Conservation (phyloP, 2,329 filamentous ascomycete species). For the Trichoderma pleuroti region DNA sequence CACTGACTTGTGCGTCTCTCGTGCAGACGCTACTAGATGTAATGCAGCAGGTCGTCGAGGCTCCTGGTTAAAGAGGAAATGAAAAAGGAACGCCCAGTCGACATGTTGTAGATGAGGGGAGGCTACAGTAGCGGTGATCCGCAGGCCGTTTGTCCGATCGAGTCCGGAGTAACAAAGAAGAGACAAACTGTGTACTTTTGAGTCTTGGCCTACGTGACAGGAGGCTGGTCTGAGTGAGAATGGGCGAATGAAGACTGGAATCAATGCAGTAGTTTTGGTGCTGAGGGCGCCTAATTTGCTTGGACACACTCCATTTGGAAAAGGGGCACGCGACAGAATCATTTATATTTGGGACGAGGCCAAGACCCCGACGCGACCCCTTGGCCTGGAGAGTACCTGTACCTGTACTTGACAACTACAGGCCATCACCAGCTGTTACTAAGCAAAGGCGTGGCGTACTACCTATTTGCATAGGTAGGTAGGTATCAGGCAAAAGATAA, state of each 20-base stretch:
- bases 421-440: neutral
- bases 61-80: neutral
- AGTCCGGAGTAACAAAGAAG: neutral
- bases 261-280: neutral
- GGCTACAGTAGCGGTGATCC: neutral
- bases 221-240: neutral
- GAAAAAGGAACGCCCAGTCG: neutral
- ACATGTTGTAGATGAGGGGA: neutral
- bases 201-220: conserved; percentile 6
- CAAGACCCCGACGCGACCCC: neutral
- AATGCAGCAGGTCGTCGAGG: neutral
- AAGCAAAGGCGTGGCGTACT: neutral
- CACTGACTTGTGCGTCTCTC: neutral
- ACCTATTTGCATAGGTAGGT: too few relatives aligned
- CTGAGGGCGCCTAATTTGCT: neutral
- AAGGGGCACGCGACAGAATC: conserved; percentile 13
- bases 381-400: neutral
- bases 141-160: neutral
- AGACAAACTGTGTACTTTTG: neutral
- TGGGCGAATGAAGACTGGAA: neutral
- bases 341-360: neutral
- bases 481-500: neutral
- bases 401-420: neutral
- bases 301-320: conserved; percentile 5
- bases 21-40: neutral